phyloP scores from a whole-genome alignment of 768 basidiomycete species.

The Tephrocybe sp. region DNA sequence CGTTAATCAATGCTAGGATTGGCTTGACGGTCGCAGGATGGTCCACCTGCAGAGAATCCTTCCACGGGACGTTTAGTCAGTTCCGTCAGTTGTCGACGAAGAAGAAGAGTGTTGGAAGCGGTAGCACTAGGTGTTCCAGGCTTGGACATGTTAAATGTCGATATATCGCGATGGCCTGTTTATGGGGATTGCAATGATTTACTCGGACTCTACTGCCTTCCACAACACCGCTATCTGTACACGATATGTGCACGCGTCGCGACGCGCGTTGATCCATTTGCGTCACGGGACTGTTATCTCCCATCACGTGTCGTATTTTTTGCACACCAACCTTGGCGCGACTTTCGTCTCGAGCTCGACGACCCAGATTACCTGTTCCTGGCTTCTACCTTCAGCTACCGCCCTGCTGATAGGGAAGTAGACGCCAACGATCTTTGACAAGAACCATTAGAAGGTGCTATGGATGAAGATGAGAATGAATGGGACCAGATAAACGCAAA shows the following conservation, averaged over 20 bases:
- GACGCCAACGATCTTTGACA: background rate
- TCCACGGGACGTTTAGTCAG: slow-evolving; percentile 92
- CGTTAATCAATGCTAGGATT: slow-evolving; percentile 27
- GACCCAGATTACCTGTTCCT: too few relatives aligned
- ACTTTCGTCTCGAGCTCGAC: too few relatives aligned
- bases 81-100: slow-evolving; percentile 77
- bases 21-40: slow-evolving; percentile 14
- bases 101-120: slow-evolving; percentile 55
- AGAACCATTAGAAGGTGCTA: slow-evolving; percentile 10
- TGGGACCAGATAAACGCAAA: slow-evolving; percentile 58
- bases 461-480: slow-evolving; percentile 31
- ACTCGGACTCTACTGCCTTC: background rate
- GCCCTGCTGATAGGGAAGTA: too few relatives aligned
- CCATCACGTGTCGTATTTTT: slow-evolving; percentile 12
- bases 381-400: too few relatives aligned
- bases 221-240: background rate
- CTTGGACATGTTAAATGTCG: slow-evolving; percentile 39
- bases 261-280: slow-evolving; percentile 1
- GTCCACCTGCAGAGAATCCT: slow-evolving; percentile 90
- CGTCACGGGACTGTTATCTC: slow-evolving; percentile 9
- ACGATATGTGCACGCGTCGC: background rate
- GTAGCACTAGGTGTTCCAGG: slow-evolving; percentile 30
- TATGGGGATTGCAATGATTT: background rate
- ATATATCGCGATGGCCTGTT: slow-evolving; percentile 17
- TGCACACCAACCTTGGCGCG: background rate